phyloP scores from a whole-genome alignment of 1,284 basidiomycete genomes.

The Agaricales sp. region DNA sequence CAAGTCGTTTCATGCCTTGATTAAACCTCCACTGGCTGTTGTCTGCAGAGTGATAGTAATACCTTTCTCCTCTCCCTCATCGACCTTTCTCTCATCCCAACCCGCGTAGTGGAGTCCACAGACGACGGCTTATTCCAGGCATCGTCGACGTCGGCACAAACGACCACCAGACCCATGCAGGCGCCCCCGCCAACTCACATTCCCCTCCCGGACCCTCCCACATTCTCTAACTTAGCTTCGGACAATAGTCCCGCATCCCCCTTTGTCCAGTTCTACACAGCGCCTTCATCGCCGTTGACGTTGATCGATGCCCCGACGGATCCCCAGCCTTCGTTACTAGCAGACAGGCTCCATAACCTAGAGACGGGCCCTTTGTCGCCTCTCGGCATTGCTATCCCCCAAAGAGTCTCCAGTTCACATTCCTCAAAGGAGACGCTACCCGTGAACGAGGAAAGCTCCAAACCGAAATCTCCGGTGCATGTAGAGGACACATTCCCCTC shows the following conservation, averaged over 20 bases:
- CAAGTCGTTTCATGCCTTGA: not conserved
- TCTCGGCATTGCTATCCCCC: not conserved
- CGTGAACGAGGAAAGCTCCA: not conserved
- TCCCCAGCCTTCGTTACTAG: slow-evolving; percentile 11
- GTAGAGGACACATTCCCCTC: slow-evolving; percentile 28
- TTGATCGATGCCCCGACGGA: slow-evolving; percentile 12
- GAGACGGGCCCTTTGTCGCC: not conserved
- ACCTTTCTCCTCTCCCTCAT: not conserved
- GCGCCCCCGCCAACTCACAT: not conserved
- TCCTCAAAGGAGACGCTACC: not conserved
- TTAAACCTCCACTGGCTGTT: not conserved
- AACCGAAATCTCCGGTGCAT: slow-evolving; percentile 1
- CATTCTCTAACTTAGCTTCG: not conserved
- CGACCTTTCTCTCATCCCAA: not conserved
- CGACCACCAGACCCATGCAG: not conserved
- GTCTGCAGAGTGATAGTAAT: not conserved
- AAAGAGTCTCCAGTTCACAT: not conserved
- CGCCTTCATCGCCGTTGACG: slow-evolving; percentile 23
- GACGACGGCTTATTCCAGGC: not conserved
- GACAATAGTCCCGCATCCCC: slow-evolving; percentile 13
- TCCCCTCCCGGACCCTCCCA: slow-evolving; percentile 2
- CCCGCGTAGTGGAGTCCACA: not conserved
- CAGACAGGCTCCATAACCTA: slow-evolving; percentile 14
- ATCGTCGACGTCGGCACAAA: slow-evolving; percentile 1
- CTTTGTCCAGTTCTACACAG: slow-evolving; percentile 23